Conservation (phyloP, 192 early-diverging fungal species). For the Spinellus fusiger region DNA sequence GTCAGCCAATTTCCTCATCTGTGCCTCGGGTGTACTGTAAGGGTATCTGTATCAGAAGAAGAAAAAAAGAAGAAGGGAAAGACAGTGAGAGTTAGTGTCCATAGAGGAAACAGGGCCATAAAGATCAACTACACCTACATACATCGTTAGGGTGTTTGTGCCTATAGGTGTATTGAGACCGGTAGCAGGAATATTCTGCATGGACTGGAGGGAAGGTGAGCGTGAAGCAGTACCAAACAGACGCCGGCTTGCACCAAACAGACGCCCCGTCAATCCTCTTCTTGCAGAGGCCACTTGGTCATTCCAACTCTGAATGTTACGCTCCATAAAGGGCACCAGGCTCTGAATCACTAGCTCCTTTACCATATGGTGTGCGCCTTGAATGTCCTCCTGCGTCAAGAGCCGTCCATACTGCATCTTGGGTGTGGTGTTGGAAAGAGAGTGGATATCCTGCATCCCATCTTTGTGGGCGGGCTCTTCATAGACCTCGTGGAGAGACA, state of each 20-base stretch:
- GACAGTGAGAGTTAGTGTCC: not conserved
- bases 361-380: conserved; percentile 41
- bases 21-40: conserved; percentile 80
- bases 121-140: conserved; percentile 3
- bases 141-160: conserved; percentile 26
- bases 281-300: conserved; percentile 86
- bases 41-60: conserved; percentile 40
- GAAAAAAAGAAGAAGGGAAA: not conserved
- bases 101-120: no score
- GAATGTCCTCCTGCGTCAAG: conserved; percentile 48
- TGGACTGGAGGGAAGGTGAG: conserved; percentile 34
- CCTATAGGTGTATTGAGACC: conserved; percentile 31
- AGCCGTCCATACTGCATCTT: conserved; percentile 45
- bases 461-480: conserved; percentile 3
- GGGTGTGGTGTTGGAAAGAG: conserved; percentile 15
- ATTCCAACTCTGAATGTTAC: conserved; percentile 80
- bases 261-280: conserved; percentile 81
- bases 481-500: no score
- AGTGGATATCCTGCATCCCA: not conserved
- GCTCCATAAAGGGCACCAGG: conserved; percentile 85
- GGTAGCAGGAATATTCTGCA: conserved; percentile 29
- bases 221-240: conserved; percentile 69
- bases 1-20: conserved; percentile 89
- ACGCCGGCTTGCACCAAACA: conserved; percentile 77
- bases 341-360: conserved; percentile 63